Evolutionary conservation across 1,139 yeast genomes (phyloP), one percentile per base, ranked within the genome.

Genomic region (Saccharomyces hybrid): DNA sequence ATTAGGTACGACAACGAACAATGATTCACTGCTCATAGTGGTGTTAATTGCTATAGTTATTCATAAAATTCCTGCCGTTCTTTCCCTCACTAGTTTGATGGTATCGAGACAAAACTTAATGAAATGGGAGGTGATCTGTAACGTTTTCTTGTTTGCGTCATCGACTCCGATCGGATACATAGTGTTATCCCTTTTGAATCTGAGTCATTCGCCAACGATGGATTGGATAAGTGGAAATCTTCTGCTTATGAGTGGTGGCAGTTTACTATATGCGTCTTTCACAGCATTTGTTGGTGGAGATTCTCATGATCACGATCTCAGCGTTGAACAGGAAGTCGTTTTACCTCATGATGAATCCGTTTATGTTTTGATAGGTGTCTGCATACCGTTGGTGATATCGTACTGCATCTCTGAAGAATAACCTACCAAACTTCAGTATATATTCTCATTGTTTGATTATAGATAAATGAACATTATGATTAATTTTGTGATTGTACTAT

Each of bases 21-120:
- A 75, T 48, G 69, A 74, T 2, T 67, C 77, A 0, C 65, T 82
- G 47, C 74, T 76, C 27, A 61, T 81, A 11, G 64, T 81, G 4
- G 73, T 80, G 57, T 71, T 76, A 53, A 56, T 76, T n/a, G 82
- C 84, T 20, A 78, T 84, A 14, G 74, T 82, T 16, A 70, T 83
- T 16, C 88, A 84, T 66, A 83, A 83, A 61, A 66, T 84, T 13
- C 89, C 89, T 0, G 82, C 88, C 0, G 76, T 84, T 1, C 78
- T 83, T 59, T 83, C 88, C 49, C 71, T 84, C 48, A 69, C 80
- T 2, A 63, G 69, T 48, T 48, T 69, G n/a, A 64, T 69, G 70
- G 58, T 67, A 6, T 63, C 69, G 5, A 64, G 61, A 49, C 71
- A 68, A 52, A 59, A 61, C 16, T 53, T 68, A 23, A 63, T 69